These are phyloP conservation scores for Neofusicoccum laricinum DNA, from an alignment of 2,329 filamentous ascomycete genomes.

Conservation along the genomic window DNA sequence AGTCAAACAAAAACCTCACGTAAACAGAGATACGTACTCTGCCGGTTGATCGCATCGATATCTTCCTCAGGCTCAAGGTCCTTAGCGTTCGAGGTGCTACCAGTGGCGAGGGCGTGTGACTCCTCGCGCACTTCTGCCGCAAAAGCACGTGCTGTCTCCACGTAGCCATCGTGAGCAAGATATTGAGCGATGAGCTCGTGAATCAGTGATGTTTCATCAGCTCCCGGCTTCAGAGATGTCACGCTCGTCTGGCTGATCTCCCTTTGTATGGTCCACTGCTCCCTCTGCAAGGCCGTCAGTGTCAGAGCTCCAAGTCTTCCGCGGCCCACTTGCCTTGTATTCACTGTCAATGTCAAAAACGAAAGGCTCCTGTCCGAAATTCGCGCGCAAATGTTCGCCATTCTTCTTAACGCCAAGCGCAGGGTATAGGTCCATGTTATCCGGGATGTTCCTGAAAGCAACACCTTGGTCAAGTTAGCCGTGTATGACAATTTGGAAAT, in stretches of 20 bases:
- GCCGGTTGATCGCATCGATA: conserved; percentile 79
- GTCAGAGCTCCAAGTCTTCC: conserved; percentile 29
- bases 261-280: conserved; percentile 57
- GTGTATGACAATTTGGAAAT: not conserved
- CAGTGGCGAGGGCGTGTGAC: conserved; percentile 64
- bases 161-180: conserved; percentile 89
- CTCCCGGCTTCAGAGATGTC: conserved; percentile 58
- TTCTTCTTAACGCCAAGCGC: conserved; percentile 66
- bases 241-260: conserved; percentile 62
- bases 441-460: conserved; percentile 63
- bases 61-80: conserved; percentile 72
- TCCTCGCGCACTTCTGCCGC: conserved; percentile 75
- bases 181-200: conserved; percentile 86
- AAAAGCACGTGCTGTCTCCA: conserved; percentile 89
- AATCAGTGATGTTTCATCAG: conserved; percentile 74
- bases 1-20: not conserved
- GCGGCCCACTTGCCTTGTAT: conserved; percentile 66
- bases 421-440: conserved; percentile 62
- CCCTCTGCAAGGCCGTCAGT: conserved; percentile 45
- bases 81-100: conserved; percentile 47
- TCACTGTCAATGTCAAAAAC: conserved; percentile 87
- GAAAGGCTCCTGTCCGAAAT: conserved; percentile 71
- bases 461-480: conserved; percentile 50
- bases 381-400: conserved; percentile 56
- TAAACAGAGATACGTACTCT: conserved; percentile 58